Evolutionary conservation across 179 eudicot species (phyloP).

Genomic region (Corrigiola litoralis): DNA sequence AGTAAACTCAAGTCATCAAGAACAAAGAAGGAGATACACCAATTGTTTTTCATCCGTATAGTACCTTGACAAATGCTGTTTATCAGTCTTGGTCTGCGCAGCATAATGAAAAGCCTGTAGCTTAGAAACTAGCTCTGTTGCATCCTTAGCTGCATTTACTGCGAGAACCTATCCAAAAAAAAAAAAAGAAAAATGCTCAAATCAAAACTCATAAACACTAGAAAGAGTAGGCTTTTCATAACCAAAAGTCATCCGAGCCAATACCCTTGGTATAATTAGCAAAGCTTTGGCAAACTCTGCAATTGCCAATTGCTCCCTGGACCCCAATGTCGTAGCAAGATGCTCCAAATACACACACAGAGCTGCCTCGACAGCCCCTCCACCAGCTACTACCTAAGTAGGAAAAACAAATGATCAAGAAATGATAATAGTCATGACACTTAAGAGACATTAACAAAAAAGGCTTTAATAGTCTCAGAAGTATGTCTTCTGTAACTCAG

Average conservation of each 20-base stretch:
- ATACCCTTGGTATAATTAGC: conserved; percentile 74
- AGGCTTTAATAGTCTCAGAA: no score
- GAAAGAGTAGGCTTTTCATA: no score
- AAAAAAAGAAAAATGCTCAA: neutral
- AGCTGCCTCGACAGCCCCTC: conserved; percentile 91
- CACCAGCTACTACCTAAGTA: conserved; percentile 86
- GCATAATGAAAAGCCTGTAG: conserved; percentile 87
- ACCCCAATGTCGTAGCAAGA: conserved; percentile 82
- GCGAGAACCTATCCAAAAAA: conserved; percentile 77
- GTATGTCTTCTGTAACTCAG: no score
- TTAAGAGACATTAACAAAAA: no score
- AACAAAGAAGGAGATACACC: neutral
- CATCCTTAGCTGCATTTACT: conserved; percentile 94
- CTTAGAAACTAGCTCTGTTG: conserved; percentile 81
- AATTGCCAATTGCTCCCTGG: conserved; percentile 87
- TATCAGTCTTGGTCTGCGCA: conserved; percentile 88
- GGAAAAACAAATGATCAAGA: no score
- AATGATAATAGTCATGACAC: no score
- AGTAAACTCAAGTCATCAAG: neutral
- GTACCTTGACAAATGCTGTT: conserved; percentile 87
- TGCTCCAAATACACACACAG: conserved; percentile 80
- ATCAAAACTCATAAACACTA: neutral
- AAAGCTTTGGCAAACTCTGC: conserved; percentile 91
- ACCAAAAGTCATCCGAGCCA: neutral
- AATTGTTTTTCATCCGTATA: neutral